Evolutionary conservation across 2,329 filamentous ascomycete species (phyloP), one percentile per base, ranked within the genome.

Genomic region (Aotearoamyces nothofagi): DNA sequence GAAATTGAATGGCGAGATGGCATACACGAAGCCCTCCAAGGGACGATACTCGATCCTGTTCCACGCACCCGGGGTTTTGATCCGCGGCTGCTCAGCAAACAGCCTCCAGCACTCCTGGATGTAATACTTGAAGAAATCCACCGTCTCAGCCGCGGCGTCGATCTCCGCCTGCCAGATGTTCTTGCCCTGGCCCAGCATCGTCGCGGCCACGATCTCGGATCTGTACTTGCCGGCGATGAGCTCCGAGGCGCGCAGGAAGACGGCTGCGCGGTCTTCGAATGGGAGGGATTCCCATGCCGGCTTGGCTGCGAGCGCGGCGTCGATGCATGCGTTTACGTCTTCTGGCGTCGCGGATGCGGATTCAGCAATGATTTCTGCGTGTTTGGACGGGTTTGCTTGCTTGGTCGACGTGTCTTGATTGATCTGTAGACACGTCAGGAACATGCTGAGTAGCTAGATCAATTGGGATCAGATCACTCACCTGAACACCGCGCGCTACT

Each of bases 121-220:
- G 49, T 90, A 90, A 63, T 94, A 93, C 49, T 84, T 73, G 51
- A 96, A 61, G 57, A 96, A 96, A 53, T 98, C 87, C 43, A 72
- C 78, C 43, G 92, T 58, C 63, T 98, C 90, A 6, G 87, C 87
- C 11, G 87, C 87, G 22, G 86, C 69, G 54, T 96, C 87, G 39
- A 96, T 96, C 65, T 98, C 87, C n/a, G 90, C 87, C 57, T 98
- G 87, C 84, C 84, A 96, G 26, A 82, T 83, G 53, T 94, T 96
- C 70, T 96, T 96, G 46, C 90, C 87, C 58, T 98, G 87, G 36
- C 87, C 90, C 17, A 93, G 63, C 72, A 96, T 93, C 9, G 90
- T 94, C 24, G 83, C 73, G 5, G 90, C 87, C 80, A 96, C 92
- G 44, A 98, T 71, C 32, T 94, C 83, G 57, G 93, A 94, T 50